Percentiles rank a stretch among this genome's conserved stretches.
Conservation (phyloP, 345 rosid genomes). For the Cardiospermum halicacabum region DNA sequence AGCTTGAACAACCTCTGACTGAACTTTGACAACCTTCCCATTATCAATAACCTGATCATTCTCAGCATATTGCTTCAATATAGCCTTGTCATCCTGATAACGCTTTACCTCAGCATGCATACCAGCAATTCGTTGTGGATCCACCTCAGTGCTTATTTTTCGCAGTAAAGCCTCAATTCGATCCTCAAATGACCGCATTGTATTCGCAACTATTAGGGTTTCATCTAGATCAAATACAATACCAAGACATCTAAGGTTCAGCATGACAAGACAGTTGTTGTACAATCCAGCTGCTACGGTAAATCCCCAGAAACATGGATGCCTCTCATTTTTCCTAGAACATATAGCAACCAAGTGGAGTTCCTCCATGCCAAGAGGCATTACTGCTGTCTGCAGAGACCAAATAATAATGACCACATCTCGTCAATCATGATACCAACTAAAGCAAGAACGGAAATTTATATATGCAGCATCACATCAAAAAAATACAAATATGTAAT, state of each 20-base stretch:
- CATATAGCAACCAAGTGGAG: conserved; percentile 95
- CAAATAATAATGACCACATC: conserved; percentile 16
- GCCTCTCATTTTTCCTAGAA: conserved; percentile 44
- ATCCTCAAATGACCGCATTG: conserved; percentile 94
- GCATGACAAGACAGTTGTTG: conserved; percentile 74
- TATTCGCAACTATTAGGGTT: conserved; percentile 93
- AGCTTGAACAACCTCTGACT: conserved; percentile 75
- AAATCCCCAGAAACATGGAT: conserved; percentile 94
- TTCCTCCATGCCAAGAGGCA: conserved; percentile 72
- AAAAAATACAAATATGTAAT: background rate
- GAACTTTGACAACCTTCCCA: conserved; percentile 73
- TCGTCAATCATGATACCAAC: background rate
- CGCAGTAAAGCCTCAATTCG: conserved; percentile 75
- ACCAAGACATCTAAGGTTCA: conserved; percentile 91
- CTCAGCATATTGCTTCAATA: conserved; percentile 89
- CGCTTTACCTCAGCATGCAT: conserved; percentile 84
- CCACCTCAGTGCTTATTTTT: conserved; percentile 66
- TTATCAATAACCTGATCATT: conserved; percentile 92
- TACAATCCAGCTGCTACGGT: conserved; percentile 66
- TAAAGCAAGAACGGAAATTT: background rate
- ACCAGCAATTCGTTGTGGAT: conserved; percentile 64
- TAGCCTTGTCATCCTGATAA: conserved; percentile 85
- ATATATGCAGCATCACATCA: background rate
- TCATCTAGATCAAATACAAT: conserved; percentile 99
- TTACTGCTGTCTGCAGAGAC: conserved; percentile 76